phyloP scores from a whole-genome alignment of 345 rosid species.

The Excoecaria agallocha region DNA sequence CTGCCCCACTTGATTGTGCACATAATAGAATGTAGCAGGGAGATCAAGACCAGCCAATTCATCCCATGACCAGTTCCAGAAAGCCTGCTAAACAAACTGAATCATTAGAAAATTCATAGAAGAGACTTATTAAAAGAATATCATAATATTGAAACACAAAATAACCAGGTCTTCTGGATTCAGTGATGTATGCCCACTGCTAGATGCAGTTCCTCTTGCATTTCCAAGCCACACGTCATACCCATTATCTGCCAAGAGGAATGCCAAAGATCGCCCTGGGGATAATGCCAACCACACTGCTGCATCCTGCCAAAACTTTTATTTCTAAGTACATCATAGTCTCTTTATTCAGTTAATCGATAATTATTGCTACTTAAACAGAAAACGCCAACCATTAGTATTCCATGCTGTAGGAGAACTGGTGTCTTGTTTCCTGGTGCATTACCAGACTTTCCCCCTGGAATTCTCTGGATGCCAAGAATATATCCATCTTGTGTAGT shows the following conservation, averaged over 20 bases:
- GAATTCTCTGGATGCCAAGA: conserved; percentile 54
- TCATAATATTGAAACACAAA: background rate
- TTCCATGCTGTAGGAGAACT: conserved; percentile 49
- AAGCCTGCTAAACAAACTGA: conserved; percentile 26
- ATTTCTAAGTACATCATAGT: background rate
- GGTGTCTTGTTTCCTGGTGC: conserved; percentile 29
- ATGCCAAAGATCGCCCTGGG: conserved; percentile 22
- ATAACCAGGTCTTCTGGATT: conserved; percentile 15
- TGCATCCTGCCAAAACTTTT: conserved; percentile 21
- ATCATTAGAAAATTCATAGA: background rate
- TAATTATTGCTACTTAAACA: background rate
- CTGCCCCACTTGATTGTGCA: conserved; percentile 31
- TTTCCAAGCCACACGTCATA: conserved; percentile 30
- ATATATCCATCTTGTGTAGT: conserved; percentile 53
- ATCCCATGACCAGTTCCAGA: conserved; percentile 50
- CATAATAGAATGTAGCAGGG: conserved; percentile 26
- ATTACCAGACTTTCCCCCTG: conserved; percentile 30
- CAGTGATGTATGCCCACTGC: conserved; percentile 22
- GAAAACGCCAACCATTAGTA: conserved; percentile 33
- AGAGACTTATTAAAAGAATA: background rate
- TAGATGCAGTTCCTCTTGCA: conserved; percentile 22
- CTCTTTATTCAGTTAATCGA: background rate
- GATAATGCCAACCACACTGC: conserved; percentile 15
- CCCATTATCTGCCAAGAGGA: conserved; percentile 29
- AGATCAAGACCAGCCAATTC: conserved; percentile 33